Conservation (phyloP, 768 basidiomycete genomes). For the Amanita pallidorosea region DNA sequence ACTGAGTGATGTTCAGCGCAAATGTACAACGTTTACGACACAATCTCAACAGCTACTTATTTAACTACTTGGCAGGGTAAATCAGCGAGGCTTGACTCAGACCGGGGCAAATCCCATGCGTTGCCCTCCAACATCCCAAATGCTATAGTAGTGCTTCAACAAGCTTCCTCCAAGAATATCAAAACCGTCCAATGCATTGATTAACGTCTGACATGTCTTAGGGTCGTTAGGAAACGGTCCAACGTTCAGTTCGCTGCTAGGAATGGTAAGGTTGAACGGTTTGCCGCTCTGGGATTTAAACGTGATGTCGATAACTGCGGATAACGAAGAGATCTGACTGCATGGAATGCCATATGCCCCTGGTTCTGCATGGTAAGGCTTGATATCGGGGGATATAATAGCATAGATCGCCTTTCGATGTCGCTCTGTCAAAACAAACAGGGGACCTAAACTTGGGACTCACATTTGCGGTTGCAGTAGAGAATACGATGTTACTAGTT, state of each 20-base stretch:
- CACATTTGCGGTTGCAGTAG: constrained; percentile 23
- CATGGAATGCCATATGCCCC: constrained; percentile 36
- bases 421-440: neutral
- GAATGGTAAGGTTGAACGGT: constrained; percentile 35
- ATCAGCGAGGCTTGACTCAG: no score
- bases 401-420: constrained; percentile 30
- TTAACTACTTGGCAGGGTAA: no score
- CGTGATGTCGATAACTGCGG: constrained; percentile 35
- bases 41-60: no score
- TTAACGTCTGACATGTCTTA: no score
- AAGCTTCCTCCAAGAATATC: constrained; percentile 43
- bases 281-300: constrained; percentile 37
- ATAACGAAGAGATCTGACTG: constrained; percentile 30
- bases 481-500: constrained; percentile 40
- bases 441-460: neutral
- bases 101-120: constrained; percentile 38
- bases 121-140: constrained; percentile 35
- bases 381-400: constrained; percentile 34
- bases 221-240: constrained; percentile 43
- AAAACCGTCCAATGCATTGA: constrained; percentile 33
- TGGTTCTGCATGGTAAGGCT: constrained; percentile 36
- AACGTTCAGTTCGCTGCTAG: constrained; percentile 39
- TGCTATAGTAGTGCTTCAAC: neutral
- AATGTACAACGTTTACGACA: no score
- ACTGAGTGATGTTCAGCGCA: no score